Percentiles rank a stretch among this genome's conserved stretches.
phyloP scores from a whole-genome alignment of 2,329 filamentous ascomycete species.

The Gnomoniopsis smithogilvyi region DNA sequence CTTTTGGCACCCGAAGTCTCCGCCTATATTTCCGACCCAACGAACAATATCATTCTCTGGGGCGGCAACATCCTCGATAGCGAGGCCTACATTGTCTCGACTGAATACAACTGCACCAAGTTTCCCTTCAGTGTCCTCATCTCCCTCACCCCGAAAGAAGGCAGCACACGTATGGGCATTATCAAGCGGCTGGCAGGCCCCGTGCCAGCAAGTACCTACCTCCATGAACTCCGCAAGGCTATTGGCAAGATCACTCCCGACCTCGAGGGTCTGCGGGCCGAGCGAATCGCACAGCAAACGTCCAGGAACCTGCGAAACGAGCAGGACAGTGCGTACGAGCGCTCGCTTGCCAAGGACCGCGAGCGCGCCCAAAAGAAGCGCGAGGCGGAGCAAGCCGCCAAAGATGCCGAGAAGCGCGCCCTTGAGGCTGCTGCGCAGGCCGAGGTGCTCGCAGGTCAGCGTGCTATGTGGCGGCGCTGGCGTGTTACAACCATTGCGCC shows the following conservation, averaged over 20 bases:
- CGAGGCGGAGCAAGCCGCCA: slow-evolving; percentile 70
- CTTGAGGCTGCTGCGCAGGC: slow-evolving; percentile 62
- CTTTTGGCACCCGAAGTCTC: slow-evolving; percentile 73
- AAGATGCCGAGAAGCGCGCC: slow-evolving; percentile 62
- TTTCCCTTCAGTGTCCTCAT: slow-evolving; percentile 88
- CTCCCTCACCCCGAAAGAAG: slow-evolving; percentile 81
- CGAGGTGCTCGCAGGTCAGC: slow-evolving; percentile 39
- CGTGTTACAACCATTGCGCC: slow-evolving; percentile 62
- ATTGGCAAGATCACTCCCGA: slow-evolving; percentile 75
- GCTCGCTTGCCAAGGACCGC: slow-evolving; percentile 81
- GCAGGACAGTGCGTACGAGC: slow-evolving; percentile 92
- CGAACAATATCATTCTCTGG: slow-evolving; percentile 84
- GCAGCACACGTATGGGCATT: slow-evolving; percentile 85
- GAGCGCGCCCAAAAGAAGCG: slow-evolving; percentile 74
- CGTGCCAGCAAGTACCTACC: slow-evolving; percentile 65
- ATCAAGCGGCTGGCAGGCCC: slow-evolving; percentile 75
- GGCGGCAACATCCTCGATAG: slow-evolving; percentile 89
- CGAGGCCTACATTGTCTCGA: slow-evolving; percentile 91
- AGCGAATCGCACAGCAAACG: slow-evolving; percentile 75
- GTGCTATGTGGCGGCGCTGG: slow-evolving; percentile 76
- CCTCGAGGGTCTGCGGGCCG: slow-evolving; percentile 69
- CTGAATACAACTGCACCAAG: slow-evolving; percentile 82
- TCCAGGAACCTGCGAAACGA: slow-evolving; percentile 78
- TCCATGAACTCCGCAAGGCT: slow-evolving; percentile 70
- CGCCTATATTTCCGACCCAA: slow-evolving; percentile 68